These are phyloP conservation scores for Castanospermum australe DNA, from an alignment of 306 rosid genomes.

Conservation along the genomic window DNA sequence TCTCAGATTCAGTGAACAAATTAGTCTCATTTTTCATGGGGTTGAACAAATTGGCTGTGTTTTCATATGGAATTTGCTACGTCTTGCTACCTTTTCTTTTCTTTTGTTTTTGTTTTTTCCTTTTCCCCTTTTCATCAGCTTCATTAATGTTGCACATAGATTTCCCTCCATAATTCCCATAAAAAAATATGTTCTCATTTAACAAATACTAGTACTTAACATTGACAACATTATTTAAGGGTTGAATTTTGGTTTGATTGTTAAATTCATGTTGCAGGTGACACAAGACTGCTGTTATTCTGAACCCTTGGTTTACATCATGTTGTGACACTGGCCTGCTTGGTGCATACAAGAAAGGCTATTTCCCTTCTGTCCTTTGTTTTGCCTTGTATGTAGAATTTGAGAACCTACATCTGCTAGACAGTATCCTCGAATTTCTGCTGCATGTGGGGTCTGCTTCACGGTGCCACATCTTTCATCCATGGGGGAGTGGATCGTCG, in stretches of 20 bases:
- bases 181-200: background rate
- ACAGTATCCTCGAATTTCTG: constrained; percentile 9
- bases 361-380: background rate
- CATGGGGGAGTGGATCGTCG: constrained; percentile 82
- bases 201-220: background rate
- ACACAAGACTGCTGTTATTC: background rate
- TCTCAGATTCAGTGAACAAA: background rate
- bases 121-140: background rate
- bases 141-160: background rate
- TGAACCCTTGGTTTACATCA: background rate
- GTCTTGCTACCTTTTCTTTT: background rate
- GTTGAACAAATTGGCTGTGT: background rate
- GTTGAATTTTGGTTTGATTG: background rate
- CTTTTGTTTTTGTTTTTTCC: too few species aligned
- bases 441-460: constrained; percentile 39
- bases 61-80: background rate
- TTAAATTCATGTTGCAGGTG: background rate
- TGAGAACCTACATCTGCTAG: background rate
- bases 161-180: background rate
- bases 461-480: constrained; percentile 31
- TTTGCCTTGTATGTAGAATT: background rate
- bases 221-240: background rate
- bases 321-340: background rate
- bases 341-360: constrained; percentile 22
- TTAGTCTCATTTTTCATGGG: background rate